These are phyloP conservation scores for Teunomyces barrocoloradensis DNA, from an alignment of 805 yeast genomes.

Conservation along the genomic window DNA sequence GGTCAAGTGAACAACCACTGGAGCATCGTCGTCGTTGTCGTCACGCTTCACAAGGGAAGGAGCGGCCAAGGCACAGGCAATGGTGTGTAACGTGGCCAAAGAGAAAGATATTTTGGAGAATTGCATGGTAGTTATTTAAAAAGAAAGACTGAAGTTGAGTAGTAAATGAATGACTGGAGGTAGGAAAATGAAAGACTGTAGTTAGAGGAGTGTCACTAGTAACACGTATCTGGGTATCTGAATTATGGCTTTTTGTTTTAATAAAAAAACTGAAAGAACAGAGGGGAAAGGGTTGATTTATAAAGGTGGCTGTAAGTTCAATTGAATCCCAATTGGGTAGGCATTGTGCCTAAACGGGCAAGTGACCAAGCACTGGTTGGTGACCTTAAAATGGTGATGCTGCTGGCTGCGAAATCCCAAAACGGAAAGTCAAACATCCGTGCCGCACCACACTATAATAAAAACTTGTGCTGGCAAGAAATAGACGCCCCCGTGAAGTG, in stretches of 20 bases:
- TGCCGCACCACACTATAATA: not conserved
- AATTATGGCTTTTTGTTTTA: not conserved
- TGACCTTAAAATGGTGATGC: constrained; percentile 1
- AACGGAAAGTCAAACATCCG: not conserved
- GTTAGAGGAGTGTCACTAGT: constrained; percentile 9
- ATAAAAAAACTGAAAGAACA: not conserved
- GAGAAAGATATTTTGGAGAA: constrained; percentile 21
- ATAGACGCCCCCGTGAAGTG: not conserved
- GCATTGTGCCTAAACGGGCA: not conserved
- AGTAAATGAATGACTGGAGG: constrained; percentile 19
- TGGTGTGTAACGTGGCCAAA: constrained; percentile 18
- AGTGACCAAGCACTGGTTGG: not conserved
- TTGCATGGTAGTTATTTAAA: constrained; percentile 20
- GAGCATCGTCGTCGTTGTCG: constrained; percentile 21
- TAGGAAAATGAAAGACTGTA: constrained; percentile 16
- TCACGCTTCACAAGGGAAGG: constrained; percentile 16
- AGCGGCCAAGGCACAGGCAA: constrained; percentile 19
- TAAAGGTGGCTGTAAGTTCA: not conserved
- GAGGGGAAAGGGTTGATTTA: not conserved
- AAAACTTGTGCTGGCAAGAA: not conserved
- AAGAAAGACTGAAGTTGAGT: constrained; percentile 6
- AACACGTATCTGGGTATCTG: not conserved
- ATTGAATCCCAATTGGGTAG: not conserved
- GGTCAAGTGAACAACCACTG: constrained; percentile 31
- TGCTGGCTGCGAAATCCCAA: constrained; percentile 13